Conservation (phyloP, 2,329 filamentous ascomycete species). For the Apiospora kogelbergensis region DNA sequence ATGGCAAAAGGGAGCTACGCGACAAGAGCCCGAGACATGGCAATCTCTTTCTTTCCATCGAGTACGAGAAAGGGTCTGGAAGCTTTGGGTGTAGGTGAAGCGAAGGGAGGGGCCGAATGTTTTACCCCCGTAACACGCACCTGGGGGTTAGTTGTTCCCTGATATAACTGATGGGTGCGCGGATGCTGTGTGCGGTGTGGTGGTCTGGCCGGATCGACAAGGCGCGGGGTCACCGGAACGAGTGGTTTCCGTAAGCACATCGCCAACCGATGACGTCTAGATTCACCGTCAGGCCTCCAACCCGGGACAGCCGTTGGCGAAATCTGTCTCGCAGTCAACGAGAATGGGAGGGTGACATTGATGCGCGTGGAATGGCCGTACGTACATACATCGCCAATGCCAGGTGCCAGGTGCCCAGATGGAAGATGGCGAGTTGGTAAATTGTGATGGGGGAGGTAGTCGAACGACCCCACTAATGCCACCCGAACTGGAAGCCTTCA, state of each 20-base stretch:
- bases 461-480: constrained; percentile 14
- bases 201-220: constrained; percentile 3
- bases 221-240: not conserved
- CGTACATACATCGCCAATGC: not conserved
- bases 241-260: not conserved
- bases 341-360: not conserved
- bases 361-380: not conserved
- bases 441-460: constrained; percentile 6
- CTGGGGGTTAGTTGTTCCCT: not conserved
- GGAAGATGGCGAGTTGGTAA: not conserved
- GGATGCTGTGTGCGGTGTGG: not conserved
- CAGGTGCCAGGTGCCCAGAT: not conserved
- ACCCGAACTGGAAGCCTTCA: not conserved
- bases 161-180: not conserved
- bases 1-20: not conserved
- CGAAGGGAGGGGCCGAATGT: not conserved
- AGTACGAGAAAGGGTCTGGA: not conserved
- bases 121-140: not conserved
- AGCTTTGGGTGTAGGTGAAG: not conserved
- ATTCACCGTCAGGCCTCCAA: not conserved
- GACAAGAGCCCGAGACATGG: not conserved
- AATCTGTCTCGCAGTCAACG: not conserved
- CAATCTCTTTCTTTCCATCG: not conserved
- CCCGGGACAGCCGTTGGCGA: not conserved
- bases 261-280: not conserved